Base-by-base conservation (phyloP, 768 basidiomycete species). In the Clitopilus passeckerianus region DNA sequence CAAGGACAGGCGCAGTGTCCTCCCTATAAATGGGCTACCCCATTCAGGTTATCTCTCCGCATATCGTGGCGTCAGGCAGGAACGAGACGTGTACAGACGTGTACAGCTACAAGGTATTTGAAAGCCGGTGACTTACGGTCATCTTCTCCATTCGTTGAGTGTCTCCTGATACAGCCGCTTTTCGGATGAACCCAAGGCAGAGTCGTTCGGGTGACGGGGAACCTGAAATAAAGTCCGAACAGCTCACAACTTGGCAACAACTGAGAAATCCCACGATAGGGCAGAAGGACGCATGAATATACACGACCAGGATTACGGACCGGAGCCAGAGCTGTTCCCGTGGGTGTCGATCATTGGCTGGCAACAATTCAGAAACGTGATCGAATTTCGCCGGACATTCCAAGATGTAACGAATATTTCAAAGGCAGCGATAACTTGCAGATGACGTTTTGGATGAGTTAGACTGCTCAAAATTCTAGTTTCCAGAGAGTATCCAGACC, bases 291-390 rank as follows among this genome's bases (percentile, higher is more conserved):
- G 20, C n/a, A 12, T 10, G 10, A n/a, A 9, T 16, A 5, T 41
- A 2, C 12, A 5, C 10, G 37, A 18, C n/a, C n/a, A 41, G 37
- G 37, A 41, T 41, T 41, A 41, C 46, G 46, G 46, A 23, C 46
- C 46, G 46, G 46, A 50, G 10, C 22, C 16, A 50, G 20, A n/a
- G 7, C 10, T 18, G 20, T 23, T 22, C 15, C 46, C 46, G 46
- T 50, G 46, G 46, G 46, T 50, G 46, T 50, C 46, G 46, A 50
- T 50, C 46, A 50, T 50, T 50, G n/a, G 46, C 46, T 50, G 46
- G 18, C 46, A 50, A 12, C 46, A 41, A 41, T 50, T 5, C 46
- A 50, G 22, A 4, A 50, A 50, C 46, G 18, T 50, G 46, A 50
- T 50, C n/a, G 46, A 50, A 23, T 50, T 50, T 50, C 46, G 46